Base-by-base conservation (phyloP, 805 yeast genomes). In the Nakazawaea wickerhamii region DNA sequence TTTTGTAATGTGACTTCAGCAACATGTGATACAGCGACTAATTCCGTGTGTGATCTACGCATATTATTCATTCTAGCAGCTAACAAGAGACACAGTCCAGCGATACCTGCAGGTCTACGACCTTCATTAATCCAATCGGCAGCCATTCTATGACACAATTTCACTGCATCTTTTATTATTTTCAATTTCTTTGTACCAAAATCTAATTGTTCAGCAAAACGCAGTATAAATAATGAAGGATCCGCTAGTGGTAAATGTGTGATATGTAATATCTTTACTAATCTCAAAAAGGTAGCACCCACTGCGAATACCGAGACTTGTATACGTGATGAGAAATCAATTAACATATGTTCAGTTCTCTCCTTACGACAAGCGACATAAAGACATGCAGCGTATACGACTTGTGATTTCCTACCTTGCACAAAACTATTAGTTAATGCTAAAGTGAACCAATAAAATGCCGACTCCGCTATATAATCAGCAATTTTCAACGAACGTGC, bases 11-110 rank as follows among this genome's bases (percentile, higher is more conserved):
- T 95, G 47, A 85, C 93, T 54, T 88, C 95, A 5, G 96, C 96
- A 20, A 93, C 90, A 59, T 88, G 95, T 1, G 98, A 91, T 6
- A 93, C 93, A 0, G 95, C 91, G 14, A 91, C 97, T 41, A 93
- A 83, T 59, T 95, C 98, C 1, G 90, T 76, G 59, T 91, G 96
- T 2, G 95, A 82, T 55, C 98, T 73, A 56, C 96, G 74, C 58
- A 85, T 81, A 57, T 90, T 90, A 63, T 93, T 93, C 98, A 93
- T 95, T 62, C 99, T 75, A 2, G 97, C 93, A 0, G 99, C 99
- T 39, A 93, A 65, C 35, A 95, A 59, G 2, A 93, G 70, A 62
- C 97, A 89, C 0, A 99, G 99, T 18, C 98, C 99, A 0, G 99
- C 99, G 41, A 93, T 79, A 54, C 99, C 99, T 0, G 99, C 98